These are phyloP conservation scores for Polytrichum commune DNA, from an alignment of 225 moss, liverwort and hornwort species.

Conservation along the genomic window DNA sequence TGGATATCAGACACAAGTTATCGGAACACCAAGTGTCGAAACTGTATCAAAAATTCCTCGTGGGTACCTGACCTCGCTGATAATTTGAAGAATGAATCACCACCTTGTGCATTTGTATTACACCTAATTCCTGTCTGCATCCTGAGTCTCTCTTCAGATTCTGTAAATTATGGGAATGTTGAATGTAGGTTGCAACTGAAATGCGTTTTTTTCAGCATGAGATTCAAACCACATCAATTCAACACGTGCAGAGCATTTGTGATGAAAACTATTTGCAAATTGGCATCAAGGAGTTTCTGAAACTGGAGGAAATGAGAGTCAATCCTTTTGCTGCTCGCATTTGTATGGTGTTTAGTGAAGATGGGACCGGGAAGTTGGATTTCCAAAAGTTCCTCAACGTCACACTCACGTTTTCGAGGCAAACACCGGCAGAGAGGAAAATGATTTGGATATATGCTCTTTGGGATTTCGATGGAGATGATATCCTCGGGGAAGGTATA, in stretches of 20 bases:
- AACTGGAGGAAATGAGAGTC: slow-evolving; percentile 85
- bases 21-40: too few species aligned
- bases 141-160: too few species aligned
- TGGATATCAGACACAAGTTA: too few species aligned
- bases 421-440: slow-evolving; percentile 64
- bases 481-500: slow-evolving; percentile 40
- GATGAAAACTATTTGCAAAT: slow-evolving; percentile 10
- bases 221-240: too few species aligned
- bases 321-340: slow-evolving; percentile 86
- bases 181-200: too few species aligned
- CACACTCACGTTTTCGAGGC: slow-evolving; percentile 61
- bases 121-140: too few species aligned
- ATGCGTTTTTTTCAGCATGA: too few species aligned
- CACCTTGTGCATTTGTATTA: too few species aligned
- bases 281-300: slow-evolving; percentile 53
- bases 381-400: slow-evolving; percentile 80
- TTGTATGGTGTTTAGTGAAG: slow-evolving; percentile 86
- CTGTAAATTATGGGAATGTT: too few species aligned
- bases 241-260: slow-evolving; percentile 2
- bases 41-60: too few species aligned
- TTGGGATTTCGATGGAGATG: slow-evolving; percentile 97
- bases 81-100: too few species aligned
- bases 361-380: slow-evolving; percentile 70
- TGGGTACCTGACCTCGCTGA: too few species aligned
- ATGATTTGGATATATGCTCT: slow-evolving; percentile 78